These are phyloP conservation scores for Xerocomellus chrysenteron DNA, from an alignment of 768 basidiomycete species.

Conservation along the genomic window DNA sequence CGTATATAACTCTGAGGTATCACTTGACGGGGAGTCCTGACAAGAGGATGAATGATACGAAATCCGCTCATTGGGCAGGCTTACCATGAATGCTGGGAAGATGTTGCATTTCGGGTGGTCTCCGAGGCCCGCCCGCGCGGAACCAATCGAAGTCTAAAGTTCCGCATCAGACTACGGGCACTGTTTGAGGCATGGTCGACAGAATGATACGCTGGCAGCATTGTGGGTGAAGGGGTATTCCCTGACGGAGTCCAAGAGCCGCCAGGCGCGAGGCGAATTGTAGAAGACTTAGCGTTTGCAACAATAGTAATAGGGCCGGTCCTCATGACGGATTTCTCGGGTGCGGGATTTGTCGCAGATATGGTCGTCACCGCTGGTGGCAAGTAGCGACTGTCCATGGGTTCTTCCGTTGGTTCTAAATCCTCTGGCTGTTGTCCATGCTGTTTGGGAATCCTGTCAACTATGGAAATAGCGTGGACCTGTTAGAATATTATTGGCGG, in stretches of 20 bases:
- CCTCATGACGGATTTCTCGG: too few relatives aligned
- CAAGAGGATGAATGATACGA: neutral
- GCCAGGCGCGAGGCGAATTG: too few relatives aligned
- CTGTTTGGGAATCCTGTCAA: conserved; percentile 28
- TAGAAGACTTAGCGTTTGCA: conserved; percentile 40
- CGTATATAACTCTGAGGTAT: neutral
- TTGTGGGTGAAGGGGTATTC: neutral
- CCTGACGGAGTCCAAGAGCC: neutral
- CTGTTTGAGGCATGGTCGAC: neutral
- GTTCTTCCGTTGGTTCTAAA: too few relatives aligned
- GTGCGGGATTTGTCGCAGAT: neutral
- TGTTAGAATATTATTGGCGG: neutral
- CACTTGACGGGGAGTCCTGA: neutral
- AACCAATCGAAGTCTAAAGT: neutral
- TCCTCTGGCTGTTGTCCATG: too few relatives aligned
- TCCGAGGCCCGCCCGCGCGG: neutral
- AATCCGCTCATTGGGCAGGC: neutral
- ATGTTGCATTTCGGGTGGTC: neutral
- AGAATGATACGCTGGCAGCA: neutral
- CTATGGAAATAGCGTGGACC: conserved; percentile 33
- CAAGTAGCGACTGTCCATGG: too few relatives aligned
- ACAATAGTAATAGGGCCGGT: conserved; percentile 28
- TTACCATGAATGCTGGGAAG: neutral
- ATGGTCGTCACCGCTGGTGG: too few relatives aligned
- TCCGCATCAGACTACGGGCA: neutral